Percentiles rank a stretch among this genome's conserved stretches.
These are phyloP conservation scores for Eutypa lata DNA, from an alignment of 2,329 filamentous ascomycete genomes.

Conservation along the genomic window DNA sequence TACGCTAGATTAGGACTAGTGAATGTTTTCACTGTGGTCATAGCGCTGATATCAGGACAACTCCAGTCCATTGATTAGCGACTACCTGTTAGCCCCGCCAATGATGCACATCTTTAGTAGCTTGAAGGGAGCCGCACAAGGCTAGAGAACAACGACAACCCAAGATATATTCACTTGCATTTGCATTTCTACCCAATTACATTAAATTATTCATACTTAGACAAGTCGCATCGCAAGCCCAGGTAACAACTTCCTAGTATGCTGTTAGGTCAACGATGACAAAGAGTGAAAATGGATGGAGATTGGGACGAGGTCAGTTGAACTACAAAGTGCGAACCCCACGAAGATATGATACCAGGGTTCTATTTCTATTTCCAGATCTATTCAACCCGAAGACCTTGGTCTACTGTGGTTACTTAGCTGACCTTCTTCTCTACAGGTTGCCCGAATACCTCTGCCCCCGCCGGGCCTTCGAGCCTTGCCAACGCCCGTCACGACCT, in stretches of 20 bases:
- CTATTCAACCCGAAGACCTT: no score
- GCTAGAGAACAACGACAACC: background rate
- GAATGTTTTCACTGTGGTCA: no score
- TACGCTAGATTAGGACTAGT: no score
- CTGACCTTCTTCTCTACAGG: slow-evolving; percentile 47
- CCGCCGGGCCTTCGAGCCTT: slow-evolving; percentile 69
- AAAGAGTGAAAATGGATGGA: slow-evolving; percentile 54
- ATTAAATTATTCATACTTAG: background rate
- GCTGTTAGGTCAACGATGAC: slow-evolving; percentile 19
- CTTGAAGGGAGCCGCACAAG: background rate
- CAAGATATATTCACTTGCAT: background rate
- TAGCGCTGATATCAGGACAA: no score
- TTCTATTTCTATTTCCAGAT: background rate
- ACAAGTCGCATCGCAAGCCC: background rate
- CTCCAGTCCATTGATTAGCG: no score
- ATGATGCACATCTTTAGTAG: background rate
- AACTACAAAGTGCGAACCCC: no score
- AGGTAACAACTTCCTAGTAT: background rate
- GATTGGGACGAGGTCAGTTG: slow-evolving; percentile 64
- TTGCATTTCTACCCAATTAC: background rate
- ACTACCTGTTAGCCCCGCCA: background rate
- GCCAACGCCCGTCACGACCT: slow-evolving; percentile 69
- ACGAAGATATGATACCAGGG: background rate
- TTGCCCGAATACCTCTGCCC: slow-evolving; percentile 78
- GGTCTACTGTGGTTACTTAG: no score